Conservation (phyloP, 164 flowering plant genomes). For the Cinnamomum chago region DNA sequence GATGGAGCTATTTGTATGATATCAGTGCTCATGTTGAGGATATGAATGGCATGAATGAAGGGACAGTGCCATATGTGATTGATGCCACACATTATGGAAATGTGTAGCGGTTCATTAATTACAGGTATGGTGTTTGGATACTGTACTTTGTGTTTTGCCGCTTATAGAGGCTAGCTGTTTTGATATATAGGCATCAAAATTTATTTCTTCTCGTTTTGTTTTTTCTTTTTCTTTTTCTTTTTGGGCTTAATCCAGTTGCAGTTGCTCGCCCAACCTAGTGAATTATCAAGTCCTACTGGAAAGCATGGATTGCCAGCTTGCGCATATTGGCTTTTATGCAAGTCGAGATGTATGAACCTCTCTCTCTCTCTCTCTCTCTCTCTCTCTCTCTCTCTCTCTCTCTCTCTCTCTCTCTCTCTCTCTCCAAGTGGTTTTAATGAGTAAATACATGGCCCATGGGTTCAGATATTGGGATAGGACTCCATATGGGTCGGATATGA, state of each 20-base stretch:
- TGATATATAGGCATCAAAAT: background rate
- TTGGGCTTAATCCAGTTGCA: conserved; percentile 21
- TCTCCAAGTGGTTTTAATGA: too few relatives aligned
- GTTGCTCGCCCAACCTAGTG: conserved; percentile 89
- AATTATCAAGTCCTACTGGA: conserved; percentile 88
- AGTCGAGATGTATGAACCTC: conserved; percentile 68
- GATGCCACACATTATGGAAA: conserved; percentile 89
- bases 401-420: too few relatives aligned
- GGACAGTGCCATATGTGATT: conserved; percentile 48
- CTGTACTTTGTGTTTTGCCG: background rate
- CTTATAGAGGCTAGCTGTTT: background rate
- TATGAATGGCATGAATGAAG: conserved; percentile 65
- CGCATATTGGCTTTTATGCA: conserved; percentile 90
- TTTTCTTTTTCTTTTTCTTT: background rate
- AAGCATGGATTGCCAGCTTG: conserved; percentile 82
- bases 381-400: too few relatives aligned
- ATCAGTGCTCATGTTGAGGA: conserved; percentile 57
- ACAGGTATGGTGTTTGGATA: conserved; percentile 46
- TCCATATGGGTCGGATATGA: too few relatives aligned
- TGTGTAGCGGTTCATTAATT: conserved; percentile 89
- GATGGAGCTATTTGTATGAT: conserved; percentile 59
- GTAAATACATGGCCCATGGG: too few relatives aligned
- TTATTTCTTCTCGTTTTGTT: background rate
- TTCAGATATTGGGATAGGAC: too few relatives aligned
- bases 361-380: conserved; percentile 10